A percentile compares a stretch with the other conserved stretches of the same genome.
Conservation (phyloP, 2,329 filamentous ascomycete species). For the Aspergillus cejpii region DNA sequence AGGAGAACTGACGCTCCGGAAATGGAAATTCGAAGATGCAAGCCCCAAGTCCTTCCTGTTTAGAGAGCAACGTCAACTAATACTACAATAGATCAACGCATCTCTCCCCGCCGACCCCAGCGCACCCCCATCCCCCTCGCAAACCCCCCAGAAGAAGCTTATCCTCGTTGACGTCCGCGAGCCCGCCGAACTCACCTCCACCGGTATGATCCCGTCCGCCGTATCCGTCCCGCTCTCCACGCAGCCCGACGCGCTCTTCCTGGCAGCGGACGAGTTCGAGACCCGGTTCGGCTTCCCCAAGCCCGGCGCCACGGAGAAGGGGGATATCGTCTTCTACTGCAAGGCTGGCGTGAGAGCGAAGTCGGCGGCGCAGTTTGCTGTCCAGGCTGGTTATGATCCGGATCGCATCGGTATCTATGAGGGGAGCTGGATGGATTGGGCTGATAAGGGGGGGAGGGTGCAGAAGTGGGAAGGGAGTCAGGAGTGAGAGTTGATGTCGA, state of each 20-base stretch:
- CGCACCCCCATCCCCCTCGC: conserved; percentile 10
- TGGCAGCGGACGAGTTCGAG: conserved; percentile 70
- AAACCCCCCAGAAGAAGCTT: conserved; percentile 23
- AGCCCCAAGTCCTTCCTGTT: not conserved
- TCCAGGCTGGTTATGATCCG: conserved; percentile 65
- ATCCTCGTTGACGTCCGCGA: conserved; percentile 45
- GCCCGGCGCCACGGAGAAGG: conserved; percentile 49
- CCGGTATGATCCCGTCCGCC: conserved; percentile 64
- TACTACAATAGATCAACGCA: conserved; percentile 30
- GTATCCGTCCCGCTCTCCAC: conserved; percentile 75
- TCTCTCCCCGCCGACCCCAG: conserved; percentile 24
- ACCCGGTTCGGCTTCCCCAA: conserved; percentile 73
- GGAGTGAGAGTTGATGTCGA: not conserved
- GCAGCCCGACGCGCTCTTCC: conserved; percentile 70
- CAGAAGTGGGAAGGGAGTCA: conserved; percentile 41
- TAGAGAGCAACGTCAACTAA: not conserved
- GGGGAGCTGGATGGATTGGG: conserved; percentile 67
- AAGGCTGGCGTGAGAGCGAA: conserved; percentile 79
- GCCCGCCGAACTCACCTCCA: conserved; percentile 40
- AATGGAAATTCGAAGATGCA: conserved; percentile 36
- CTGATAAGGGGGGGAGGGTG: conserved; percentile 59
- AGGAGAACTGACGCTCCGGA: conserved; percentile 10
- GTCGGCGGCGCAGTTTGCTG: conserved; percentile 69
- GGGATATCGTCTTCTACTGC: conserved; percentile 74
- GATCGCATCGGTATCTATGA: conserved; percentile 51